Base-by-base conservation (phyloP, 495 filamentous ascomycete genomes). In the Daldinia grandis region DNA sequence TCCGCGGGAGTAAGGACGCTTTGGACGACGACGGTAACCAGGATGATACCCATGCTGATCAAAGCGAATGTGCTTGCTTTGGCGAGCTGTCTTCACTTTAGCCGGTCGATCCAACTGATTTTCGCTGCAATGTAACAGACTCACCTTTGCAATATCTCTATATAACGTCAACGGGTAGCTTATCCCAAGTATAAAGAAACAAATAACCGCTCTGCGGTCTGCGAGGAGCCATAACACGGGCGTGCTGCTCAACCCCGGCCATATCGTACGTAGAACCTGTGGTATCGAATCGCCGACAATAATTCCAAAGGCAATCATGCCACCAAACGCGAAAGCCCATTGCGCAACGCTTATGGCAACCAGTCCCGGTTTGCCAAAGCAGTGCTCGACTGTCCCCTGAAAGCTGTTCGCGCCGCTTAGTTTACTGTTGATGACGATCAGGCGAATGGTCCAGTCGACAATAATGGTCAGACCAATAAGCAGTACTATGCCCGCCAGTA, bases 301-400 rank as follows among this genome's bases (percentile, higher is more conserved):
- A 62, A 99, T 92, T 62, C 94, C 95, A 80, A 97, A 99, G 21
- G 96, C 96, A 42, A 98, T 87, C 96, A 98, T 98, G 55, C 96
- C 95, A 47, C 95, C 96, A 79, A 98, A 99, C 51, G 96, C 95
- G 85, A 99, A 99, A 37, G 92, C 92, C 93, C 94, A 98, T 81
- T 99, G 95, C 37, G 95, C 95, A 57, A 94, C 78, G 28, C 88
- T 92, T 62, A 99, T 97, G 31, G 95, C 95, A 59, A 98, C 87
- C 40, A 98, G 85, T 0, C 95, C 95, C 35, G 88, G 83, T 72
- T 87, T 89, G 15, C 95, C 95, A 81, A 97, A 99, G 78, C 95
- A 99, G 75, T 92, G 86, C 76, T 97, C 91, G 81, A 98, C 91
- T 0, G 95, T 99, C 14, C 93, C 92, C 79, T 99, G 95, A 75